Conservation (phyloP, 1,284 basidiomycete genomes). For the Tilletia horrida region DNA sequence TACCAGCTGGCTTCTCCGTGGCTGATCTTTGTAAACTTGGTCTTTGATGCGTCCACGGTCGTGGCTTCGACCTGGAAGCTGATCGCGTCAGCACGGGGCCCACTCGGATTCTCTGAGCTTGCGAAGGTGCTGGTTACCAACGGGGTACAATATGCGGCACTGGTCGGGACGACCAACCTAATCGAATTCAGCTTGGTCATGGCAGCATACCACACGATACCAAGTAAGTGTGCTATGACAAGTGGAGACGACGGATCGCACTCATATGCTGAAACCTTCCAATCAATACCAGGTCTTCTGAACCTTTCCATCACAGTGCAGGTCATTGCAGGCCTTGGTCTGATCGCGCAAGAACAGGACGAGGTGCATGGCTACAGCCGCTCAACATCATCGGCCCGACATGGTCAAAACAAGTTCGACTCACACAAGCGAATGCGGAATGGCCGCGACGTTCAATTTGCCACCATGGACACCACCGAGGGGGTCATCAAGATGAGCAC, state of each 20-base stretch:
- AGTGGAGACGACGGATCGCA: neutral
- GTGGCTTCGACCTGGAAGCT: slow-evolving; percentile 11
- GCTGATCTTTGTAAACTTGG: slow-evolving; percentile 4
- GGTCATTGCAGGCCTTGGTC: slow-evolving; percentile 3
- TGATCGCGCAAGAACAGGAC: slow-evolving; percentile 14
- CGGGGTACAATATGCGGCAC: slow-evolving; percentile 2
- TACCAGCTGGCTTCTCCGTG: slow-evolving; percentile 13
- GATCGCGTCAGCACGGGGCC: neutral
- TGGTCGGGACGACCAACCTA: slow-evolving; percentile 6
- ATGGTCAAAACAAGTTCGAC: too few relatives aligned
- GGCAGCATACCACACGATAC: neutral
- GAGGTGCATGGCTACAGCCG: slow-evolving; percentile 12
- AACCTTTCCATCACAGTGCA: slow-evolving; percentile 15
- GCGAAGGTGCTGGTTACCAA: neutral
- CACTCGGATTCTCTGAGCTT: slow-evolving; percentile 9
- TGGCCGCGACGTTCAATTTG: too few relatives aligned
- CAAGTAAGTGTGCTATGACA: neutral
- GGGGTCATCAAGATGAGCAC: too few relatives aligned
- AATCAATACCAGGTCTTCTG: neutral
- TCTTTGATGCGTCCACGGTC: neutral
- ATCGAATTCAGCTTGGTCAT: slow-evolving; percentile 3
- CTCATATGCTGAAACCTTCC: neutral
- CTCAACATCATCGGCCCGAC: neutral
- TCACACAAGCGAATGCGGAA: too few relatives aligned
- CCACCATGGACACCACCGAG: too few relatives aligned